phyloP scores from a whole-genome alignment of 2,329 filamentous ascomycete genomes.

The Westerdykella aurantiaca region DNA sequence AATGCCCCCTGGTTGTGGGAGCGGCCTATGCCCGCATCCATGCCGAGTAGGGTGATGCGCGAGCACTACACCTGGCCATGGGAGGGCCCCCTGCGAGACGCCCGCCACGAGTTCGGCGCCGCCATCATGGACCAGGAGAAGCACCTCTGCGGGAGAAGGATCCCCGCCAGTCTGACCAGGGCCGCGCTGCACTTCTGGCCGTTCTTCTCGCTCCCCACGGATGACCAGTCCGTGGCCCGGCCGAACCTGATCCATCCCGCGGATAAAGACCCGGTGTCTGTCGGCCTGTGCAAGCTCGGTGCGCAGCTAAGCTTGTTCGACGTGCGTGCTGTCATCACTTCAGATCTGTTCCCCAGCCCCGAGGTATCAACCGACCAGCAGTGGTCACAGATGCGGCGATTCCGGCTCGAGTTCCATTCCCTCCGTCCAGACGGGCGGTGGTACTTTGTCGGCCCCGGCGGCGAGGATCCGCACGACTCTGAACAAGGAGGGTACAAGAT shows the following conservation, averaged over 20 bases:
- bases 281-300: slow-evolving; percentile 8
- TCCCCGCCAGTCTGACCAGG: slow-evolving; percentile 6
- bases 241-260: slow-evolving; percentile 11
- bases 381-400: slow-evolving; percentile 11
- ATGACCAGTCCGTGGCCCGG: slow-evolving; percentile 6
- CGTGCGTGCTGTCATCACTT: slow-evolving; percentile 9
- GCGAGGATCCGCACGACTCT: slow-evolving; percentile 10
- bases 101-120: slow-evolving; percentile 10
- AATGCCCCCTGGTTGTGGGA: slow-evolving; percentile 9
- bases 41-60: slow-evolving; percentile 8
- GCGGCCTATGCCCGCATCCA: slow-evolving; percentile 7
- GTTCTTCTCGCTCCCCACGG: slow-evolving; percentile 4
- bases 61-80: slow-evolving; percentile 10
- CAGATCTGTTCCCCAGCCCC: slow-evolving; percentile 7
- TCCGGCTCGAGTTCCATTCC: slow-evolving; percentile 11
- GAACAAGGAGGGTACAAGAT: slow-evolving; percentile 12
- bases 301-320: slow-evolving; percentile 7
- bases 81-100: slow-evolving; percentile 10
- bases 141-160: slow-evolving; percentile 7
- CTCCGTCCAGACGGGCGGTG: slow-evolving; percentile 11
- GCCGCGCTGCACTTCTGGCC: slow-evolving; percentile 9
- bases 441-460: slow-evolving; percentile 11
- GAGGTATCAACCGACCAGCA: slow-evolving; percentile 6
- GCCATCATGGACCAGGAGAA: slow-evolving; percentile 10
- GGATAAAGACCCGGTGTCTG: slow-evolving; percentile 7